These are phyloP conservation scores for Microdochium paspali DNA, from an alignment of 2,329 filamentous ascomycete genomes.

Conservation along the genomic window DNA sequence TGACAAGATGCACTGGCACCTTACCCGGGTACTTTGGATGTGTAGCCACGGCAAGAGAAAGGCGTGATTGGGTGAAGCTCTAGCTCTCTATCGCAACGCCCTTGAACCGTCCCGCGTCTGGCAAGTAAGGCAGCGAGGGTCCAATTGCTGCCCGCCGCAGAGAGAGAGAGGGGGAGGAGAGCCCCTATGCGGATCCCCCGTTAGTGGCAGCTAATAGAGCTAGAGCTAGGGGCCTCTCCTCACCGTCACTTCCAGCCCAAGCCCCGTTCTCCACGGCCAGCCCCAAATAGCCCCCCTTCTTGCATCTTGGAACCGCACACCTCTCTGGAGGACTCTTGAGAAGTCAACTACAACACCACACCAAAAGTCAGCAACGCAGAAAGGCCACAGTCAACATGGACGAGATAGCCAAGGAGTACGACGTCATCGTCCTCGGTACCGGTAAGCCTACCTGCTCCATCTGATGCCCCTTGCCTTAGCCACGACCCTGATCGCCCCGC, in stretches of 20 bases:
- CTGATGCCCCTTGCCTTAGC: background rate
- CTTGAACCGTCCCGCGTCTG: too few relatives aligned
- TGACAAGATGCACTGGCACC: too few relatives aligned
- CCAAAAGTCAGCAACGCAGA: constrained; percentile 5
- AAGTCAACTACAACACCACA: constrained; percentile 7
- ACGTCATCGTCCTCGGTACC: constrained; percentile 96
- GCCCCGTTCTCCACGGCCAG: background rate
- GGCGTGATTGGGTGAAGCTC: too few relatives aligned
- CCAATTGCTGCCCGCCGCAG: background rate
- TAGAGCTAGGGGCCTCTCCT: constrained; percentile 1
- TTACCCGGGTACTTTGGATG: too few relatives aligned
- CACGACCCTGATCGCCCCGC: background rate
- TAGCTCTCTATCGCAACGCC: too few relatives aligned
- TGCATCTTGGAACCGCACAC: constrained; percentile 4
- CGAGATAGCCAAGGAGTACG: constrained; percentile 96
- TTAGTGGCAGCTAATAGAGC: background rate
- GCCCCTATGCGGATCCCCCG: background rate
- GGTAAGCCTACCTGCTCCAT: constrained; percentile 47
- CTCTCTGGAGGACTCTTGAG: constrained; percentile 1
- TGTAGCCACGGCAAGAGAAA: too few relatives aligned
- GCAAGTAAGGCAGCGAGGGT: background rate
- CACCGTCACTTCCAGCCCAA: constrained; percentile 3
- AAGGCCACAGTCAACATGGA: constrained; percentile 58
- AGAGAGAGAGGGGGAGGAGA: background rate
- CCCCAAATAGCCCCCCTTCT: constrained; percentile 1